Evolutionary conservation across 2,329 filamentous ascomycete species (phyloP).

Genomic region (Plenodomus tracheiphilus): DNA sequence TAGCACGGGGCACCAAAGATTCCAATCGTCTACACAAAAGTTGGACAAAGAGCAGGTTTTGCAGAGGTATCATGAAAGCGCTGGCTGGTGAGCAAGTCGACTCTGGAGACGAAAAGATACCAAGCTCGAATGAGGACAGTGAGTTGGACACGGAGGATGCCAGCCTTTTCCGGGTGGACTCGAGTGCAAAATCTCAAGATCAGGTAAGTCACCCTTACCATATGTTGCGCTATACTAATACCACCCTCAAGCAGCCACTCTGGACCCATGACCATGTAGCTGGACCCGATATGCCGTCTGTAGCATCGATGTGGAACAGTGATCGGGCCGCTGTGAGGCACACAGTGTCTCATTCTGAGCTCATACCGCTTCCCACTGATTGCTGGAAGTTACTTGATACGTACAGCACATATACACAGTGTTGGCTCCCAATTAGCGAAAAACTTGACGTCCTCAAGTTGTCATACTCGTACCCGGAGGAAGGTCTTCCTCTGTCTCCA

Average conservation of each 20-base stretch:
- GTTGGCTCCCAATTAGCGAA: conserved; percentile 74
- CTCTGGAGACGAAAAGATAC: conserved; percentile 9
- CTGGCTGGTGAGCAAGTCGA: conserved; percentile 51
- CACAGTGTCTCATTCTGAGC: neutral
- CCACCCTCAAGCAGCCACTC: conserved; percentile 4
- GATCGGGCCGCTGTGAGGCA: conserved; percentile 21
- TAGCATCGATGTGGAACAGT: neutral
- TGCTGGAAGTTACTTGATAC: conserved; percentile 56
- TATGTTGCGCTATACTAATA: neutral
- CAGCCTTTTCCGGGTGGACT: conserved; percentile 8
- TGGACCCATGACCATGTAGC: conserved; percentile 2
- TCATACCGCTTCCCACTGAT: conserved; percentile 54
- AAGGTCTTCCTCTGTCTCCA: conserved; percentile 42
- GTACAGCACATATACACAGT: conserved; percentile 75
- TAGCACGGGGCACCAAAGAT: conserved; percentile 55
- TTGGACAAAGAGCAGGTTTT: conserved; percentile 66
- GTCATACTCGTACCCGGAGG: conserved; percentile 57
- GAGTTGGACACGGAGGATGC: conserved; percentile 21
- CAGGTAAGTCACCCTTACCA: conserved; percentile 4
- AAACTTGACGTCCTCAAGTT: conserved; percentile 63
- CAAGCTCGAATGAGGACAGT: conserved; percentile 28
- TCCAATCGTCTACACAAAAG: conserved; percentile 61
- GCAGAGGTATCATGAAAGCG: conserved; percentile 63
- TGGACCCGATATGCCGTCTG: neutral
- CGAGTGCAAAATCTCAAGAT: conserved; percentile 6